Conservation (phyloP, 2,329 filamentous ascomycete genomes). For the Cladosporium sp. region DNA sequence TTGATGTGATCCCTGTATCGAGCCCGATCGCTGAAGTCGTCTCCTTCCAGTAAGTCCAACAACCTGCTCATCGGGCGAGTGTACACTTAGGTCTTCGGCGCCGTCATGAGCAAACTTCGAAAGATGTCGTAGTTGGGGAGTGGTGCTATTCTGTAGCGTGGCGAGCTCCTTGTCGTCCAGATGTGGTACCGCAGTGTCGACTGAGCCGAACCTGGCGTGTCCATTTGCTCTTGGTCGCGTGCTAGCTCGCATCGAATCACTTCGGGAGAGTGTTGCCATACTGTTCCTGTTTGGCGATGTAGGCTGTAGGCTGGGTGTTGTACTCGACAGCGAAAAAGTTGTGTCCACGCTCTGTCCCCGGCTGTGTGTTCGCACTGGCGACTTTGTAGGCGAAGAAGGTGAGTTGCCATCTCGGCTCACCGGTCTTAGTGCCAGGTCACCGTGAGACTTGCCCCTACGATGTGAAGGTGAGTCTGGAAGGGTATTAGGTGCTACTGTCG, state of each 20-base stretch:
- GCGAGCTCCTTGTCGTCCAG: conserved; percentile 64
- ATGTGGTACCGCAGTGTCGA: conserved; percentile 33
- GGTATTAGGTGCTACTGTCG: conserved; percentile 36
- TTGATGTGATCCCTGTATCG: conserved; percentile 57
- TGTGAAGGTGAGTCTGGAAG: conserved; percentile 29
- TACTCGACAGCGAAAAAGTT: background rate
- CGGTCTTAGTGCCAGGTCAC: conserved; percentile 7
- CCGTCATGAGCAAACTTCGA: conserved; percentile 72
- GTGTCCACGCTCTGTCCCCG: conserved; percentile 17
- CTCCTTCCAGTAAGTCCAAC: conserved; percentile 82
- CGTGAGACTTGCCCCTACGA: conserved; percentile 25
- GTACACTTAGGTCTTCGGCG: conserved; percentile 79
- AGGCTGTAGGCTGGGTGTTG: background rate
- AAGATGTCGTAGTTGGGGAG: conserved; percentile 86
- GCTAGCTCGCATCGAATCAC: conserved; percentile 41
- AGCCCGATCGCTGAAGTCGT: conserved; percentile 69
- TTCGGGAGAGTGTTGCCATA: conserved; percentile 39
- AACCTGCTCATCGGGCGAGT: conserved; percentile 78
- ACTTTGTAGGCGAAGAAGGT: conserved; percentile 12
- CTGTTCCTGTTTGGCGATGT: conserved; percentile 31
- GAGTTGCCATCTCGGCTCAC: conserved; percentile 11
- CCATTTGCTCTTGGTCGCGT: conserved; percentile 35
- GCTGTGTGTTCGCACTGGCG: conserved; percentile 7
- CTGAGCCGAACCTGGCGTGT: conserved; percentile 38
- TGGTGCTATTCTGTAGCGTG: conserved; percentile 83